Base-by-base conservation (phyloP, 257 asterid species). In the Thymus quinquecostatus region DNA sequence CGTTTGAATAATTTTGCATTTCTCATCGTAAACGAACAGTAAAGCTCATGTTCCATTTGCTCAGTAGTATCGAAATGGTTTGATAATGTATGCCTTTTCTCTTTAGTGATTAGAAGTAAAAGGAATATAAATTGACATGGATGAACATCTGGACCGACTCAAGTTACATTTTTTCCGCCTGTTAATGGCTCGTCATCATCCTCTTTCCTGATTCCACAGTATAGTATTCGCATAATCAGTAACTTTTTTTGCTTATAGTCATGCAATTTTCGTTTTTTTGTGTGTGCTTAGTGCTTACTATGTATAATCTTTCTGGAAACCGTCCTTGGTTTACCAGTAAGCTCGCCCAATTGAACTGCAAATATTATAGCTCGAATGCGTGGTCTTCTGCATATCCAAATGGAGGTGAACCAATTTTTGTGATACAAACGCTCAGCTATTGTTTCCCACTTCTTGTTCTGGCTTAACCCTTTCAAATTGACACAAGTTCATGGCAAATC, bases 61-160 rank as follows among this genome's bases (percentile, higher is more conserved):
- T 54, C 54, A n/a, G 62, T 45, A 1, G 62, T 40, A 10, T 41
- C 51, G 54, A 59, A 53, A 59, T 49, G 11, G 27, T 40, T 56
- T 49, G 8, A 48, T 12, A 29, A 44, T 75, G 64, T 36, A 43
- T 54, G 54, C n/a, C 40, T 4, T 49, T 30, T 60, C 45, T 10
- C 53, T 60, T 33, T 40, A 14, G 67, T 47, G 50, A 6, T 38
- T 11, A 11, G 28, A 14, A 44, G 10, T 32, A 36, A 34, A 63
- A 63, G 28, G 28, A 10, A 11, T 29, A 5, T 36, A 28, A 0
- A 48, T 14, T 55, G 36, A 57, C 60, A 64, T 45, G 34, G 75
- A 64, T 56, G 69, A 64, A 69, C 50, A 32, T 60, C n/a, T 48
- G 6, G 57, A 27, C 27, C 48, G 69, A 38, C 65, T 75, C 76